Percentiles rank a stretch among this genome's conserved stretches.
These are phyloP conservation scores for Rhynchosporium graminicola DNA, from an alignment of 2,329 filamentous ascomycete species.

Conservation along the genomic window DNA sequence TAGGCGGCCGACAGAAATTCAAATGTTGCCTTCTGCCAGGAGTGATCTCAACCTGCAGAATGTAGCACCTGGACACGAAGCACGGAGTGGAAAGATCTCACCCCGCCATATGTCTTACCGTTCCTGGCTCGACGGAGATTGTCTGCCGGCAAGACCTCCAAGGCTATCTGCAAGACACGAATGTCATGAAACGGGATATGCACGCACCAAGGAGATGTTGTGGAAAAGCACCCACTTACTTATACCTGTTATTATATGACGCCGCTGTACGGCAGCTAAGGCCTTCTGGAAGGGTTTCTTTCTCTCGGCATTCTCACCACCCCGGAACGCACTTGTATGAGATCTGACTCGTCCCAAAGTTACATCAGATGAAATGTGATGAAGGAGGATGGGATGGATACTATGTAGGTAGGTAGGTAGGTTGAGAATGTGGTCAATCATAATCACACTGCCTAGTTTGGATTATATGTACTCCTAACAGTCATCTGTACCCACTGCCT, in stretches of 20 bases:
- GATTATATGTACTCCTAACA: no score
- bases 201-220: not conserved
- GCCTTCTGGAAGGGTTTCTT: slow-evolving; percentile 2
- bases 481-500: no score
- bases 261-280: slow-evolving; percentile 7
- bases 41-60: not conserved
- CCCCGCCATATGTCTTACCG: not conserved
- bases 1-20: not conserved
- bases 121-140: slow-evolving; percentile 1
- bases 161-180: slow-evolving; percentile 11
- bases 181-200: not conserved
- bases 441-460: no score
- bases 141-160: not conserved
- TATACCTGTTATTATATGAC: no score
- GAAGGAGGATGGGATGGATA: not conserved
- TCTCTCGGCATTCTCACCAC: not conserved
- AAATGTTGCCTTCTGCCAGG: not conserved
- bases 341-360: not conserved
- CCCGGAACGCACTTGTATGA: not conserved
- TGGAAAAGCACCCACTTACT: not conserved
- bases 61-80: not conserved
- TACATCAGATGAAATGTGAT: not conserved
- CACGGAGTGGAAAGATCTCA: not conserved
- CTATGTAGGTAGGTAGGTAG: no score
- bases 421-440: no score